These are phyloP conservation scores for Begonia masoniana DNA, from an alignment of 306 rosid genomes.

Conservation along the genomic window DNA sequence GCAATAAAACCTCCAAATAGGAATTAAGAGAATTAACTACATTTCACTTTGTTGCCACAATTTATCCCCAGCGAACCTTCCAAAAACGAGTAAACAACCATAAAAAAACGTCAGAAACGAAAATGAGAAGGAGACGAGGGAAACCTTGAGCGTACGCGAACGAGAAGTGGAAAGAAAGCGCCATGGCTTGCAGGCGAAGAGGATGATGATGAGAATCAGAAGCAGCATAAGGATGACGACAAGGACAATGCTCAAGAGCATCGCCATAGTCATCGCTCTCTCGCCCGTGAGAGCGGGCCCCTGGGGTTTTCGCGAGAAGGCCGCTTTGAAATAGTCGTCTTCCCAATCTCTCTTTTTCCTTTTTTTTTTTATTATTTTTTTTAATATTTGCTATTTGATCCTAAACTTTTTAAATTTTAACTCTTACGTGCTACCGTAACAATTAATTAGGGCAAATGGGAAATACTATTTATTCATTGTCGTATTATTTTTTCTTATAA, in stretches of 20 bases:
- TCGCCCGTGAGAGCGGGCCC: slow-evolving; percentile 23
- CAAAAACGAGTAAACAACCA: no score
- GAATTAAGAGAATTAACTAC: no score
- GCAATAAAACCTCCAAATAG: no score
- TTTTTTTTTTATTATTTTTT: neutral
- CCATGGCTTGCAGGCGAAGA: slow-evolving; percentile 90
- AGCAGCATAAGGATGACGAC: slow-evolving; percentile 79
- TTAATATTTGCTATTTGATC: no score
- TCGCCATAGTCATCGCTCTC: slow-evolving; percentile 50
- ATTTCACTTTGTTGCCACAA: neutral
- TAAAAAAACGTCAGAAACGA: neutral
- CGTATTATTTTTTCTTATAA: no score
- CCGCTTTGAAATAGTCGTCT: slow-evolving; percentile 86
- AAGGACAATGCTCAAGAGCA: slow-evolving; percentile 46
- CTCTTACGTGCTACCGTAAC: no score
- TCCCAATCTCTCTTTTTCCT: neutral
- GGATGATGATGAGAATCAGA: slow-evolving; percentile 49
- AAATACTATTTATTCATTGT: no score
- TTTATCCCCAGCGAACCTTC: neutral
- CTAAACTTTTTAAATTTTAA: no score
- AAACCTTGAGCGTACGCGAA: slow-evolving; percentile 44
- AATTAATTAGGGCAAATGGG: no score
- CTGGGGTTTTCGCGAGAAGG: slow-evolving; percentile 48
- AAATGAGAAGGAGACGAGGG: neutral
- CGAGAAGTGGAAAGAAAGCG: slow-evolving; percentile 54